Base-by-base conservation (phyloP, 2,329 filamentous ascomycete species). In the Claviceps citrina region DNA sequence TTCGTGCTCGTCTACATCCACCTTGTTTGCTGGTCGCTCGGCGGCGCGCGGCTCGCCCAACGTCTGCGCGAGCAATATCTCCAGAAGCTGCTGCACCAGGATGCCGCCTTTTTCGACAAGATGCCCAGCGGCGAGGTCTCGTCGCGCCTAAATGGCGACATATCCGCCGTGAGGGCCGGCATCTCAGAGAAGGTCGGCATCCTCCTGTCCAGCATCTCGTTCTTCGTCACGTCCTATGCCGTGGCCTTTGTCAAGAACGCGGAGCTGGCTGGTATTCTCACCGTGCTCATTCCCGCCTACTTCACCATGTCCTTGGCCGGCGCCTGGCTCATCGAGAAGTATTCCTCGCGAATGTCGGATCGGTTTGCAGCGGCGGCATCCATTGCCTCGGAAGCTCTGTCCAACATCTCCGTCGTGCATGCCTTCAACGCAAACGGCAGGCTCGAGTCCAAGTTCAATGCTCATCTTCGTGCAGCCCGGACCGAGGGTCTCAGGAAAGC, bases 321-420 rank as follows among this genome's bases (percentile, higher is more conserved):
- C 38, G 66, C 67, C 12, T 57, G 64, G 41, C 73, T 64, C 43
- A 56, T 66, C n/a, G 57, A 64, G 33, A 68, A 65, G 43, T 70
- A 66, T 48, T 98, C 46, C 95, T 81, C 65, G 82, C 78, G n/a
- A n/a, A n/a, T 70, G 42, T 64, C 58, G 0, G 61, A 66, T 33
- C 59, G 63, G 43, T 63, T 68, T 26, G 66, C 65, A 1, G 61
- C 62, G 5, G 72, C 71, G 1, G 64, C 67, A 13, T 68, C 70
- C 0, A 68, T 76, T 41, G 71, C 70, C 1, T 71, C 68, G 0
- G 70, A 76, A 49, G 66, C 65, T 1, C 57, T 77, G 8, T 67
- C 60, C 24, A 67, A 75, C 42, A 58, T 75, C 24, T n/a, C 20
- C 4, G 28, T 39, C 6, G 20, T 39, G 7, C 30, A 39, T 7